phyloP scores from a whole-genome alignment of 2,329 filamentous ascomycete genomes.

The Colletotrichum sp. region DNA sequence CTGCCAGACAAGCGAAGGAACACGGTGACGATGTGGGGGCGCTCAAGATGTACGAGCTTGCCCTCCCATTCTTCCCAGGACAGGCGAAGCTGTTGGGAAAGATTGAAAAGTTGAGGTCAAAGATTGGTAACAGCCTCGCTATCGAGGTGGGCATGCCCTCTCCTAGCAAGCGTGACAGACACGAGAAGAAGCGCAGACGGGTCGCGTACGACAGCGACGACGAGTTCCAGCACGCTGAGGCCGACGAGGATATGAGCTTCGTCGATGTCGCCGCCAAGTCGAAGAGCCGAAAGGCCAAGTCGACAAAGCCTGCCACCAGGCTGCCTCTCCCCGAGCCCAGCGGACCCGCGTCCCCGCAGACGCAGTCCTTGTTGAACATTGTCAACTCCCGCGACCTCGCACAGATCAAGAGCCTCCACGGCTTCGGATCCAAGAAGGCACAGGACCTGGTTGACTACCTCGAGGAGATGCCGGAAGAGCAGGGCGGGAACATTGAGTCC shows the following conservation, averaged over 20 bases:
- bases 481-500: slow-evolving; percentile 47
- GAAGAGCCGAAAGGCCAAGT: slow-evolving; percentile 35
- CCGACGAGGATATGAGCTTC: slow-evolving; percentile 43
- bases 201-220: slow-evolving; percentile 38
- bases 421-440: slow-evolving; percentile 76
- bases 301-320: slow-evolving; percentile 28
- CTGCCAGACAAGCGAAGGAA: slow-evolving; percentile 89
- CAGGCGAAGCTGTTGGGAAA: slow-evolving; percentile 79
- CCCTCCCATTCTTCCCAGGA: slow-evolving; percentile 82
- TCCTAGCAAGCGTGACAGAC: not conserved
- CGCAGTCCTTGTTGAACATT: slow-evolving; percentile 68
- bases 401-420: slow-evolving; percentile 70
- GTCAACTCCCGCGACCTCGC: slow-evolving; percentile 75
- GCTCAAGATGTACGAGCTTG: slow-evolving; percentile 84
- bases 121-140: slow-evolving; percentile 42
- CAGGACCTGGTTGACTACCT: slow-evolving; percentile 62
- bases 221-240: slow-evolving; percentile 43
- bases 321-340: slow-evolving; percentile 43
- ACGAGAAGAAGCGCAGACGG: slow-evolving; percentile 26
- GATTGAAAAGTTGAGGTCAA: slow-evolving; percentile 65
- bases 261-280: slow-evolving; percentile 30
- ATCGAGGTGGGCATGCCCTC: not conserved
- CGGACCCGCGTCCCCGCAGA: slow-evolving; percentile 55
- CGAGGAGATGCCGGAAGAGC: slow-evolving; percentile 47
- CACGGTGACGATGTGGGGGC: slow-evolving; percentile 79